Evolutionary conservation across 116 monocot genomes (phyloP).

Genomic region (Posidonia oceanica): DNA sequence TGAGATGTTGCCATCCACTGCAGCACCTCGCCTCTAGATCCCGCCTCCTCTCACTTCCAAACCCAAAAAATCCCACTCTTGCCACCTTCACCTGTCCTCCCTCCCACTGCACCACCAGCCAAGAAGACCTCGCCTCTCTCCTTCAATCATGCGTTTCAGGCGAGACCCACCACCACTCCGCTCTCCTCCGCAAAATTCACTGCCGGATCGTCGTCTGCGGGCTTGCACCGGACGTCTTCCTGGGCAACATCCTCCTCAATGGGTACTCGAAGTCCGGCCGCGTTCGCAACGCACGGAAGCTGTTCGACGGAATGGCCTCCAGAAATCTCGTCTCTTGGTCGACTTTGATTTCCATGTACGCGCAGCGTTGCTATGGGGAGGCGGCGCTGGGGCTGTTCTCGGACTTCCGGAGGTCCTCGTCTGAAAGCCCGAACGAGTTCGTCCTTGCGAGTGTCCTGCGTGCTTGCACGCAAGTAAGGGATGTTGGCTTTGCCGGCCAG

Average conservation of each 20-base stretch:
- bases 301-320: constrained; percentile 64
- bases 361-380: constrained; percentile 23
- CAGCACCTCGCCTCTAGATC: background rate
- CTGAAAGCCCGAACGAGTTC: constrained; percentile 44
- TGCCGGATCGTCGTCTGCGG: constrained; percentile 36
- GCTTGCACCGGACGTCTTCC: constrained; percentile 29
- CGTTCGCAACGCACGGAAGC: constrained; percentile 14
- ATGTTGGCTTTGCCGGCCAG: constrained; percentile 13
- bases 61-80: background rate
- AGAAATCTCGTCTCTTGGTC: constrained; percentile 75
- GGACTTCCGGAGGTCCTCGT: constrained; percentile 17
- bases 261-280: constrained; percentile 32
- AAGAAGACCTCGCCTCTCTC: constrained; percentile 23
- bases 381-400: constrained; percentile 38
- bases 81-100: background rate
- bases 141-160: constrained; percentile 36
- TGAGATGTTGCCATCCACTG: background rate
- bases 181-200: constrained; percentile 24
- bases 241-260: constrained; percentile 50
- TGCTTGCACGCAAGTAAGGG: constrained; percentile 35
- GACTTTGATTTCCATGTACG: constrained; percentile 48
- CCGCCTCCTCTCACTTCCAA: background rate
- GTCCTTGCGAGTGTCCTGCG: constrained; percentile 65
- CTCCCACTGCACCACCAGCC: background rate
- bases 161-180: constrained; percentile 12